Evolutionary conservation across 768 basidiomycete species (phyloP), one percentile per base, ranked within the genome.

Genomic region (Leccinum fibrillosum): DNA sequence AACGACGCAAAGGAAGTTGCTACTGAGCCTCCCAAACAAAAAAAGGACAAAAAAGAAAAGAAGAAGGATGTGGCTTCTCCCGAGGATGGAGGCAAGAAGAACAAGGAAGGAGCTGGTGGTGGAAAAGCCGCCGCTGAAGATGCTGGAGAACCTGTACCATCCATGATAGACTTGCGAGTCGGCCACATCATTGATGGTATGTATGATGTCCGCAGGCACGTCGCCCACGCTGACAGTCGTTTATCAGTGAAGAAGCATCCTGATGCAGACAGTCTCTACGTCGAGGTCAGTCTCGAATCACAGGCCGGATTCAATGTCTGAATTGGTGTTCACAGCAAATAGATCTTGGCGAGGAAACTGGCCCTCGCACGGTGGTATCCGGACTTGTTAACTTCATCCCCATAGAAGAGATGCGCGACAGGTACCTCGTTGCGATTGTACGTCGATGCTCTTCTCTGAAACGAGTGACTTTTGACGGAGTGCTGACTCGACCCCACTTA

Each of bases 381-480:
- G 97, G 97, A 45, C 83, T 98, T 30, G 97, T 98, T 56, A 86
- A 98, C 69, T 94, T 98, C 74, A 90, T 98, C 70, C 90, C 94
- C 6, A 94, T 97, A 63, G 97, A 98, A 64, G 77, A 94, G 64
- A 96, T 98, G 89, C 81, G 82, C 42, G 88, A 90, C 67, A 88
- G 85, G 67, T 85, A 86, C 64, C 82, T 95, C 25, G 83, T 95
- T 55, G 89, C 88, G 42, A 89, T 97, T 49, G 93, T 94, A 72
- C 32, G 85, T 72, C 34, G 35, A 51, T 2, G 23, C 2, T 50
- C 2, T 32, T 15, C 11, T 28, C 3, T 17, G 28, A 34, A 26
- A 21, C 9, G 25, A 8, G 15, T 44, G 13, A 12, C n/a, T 15
- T 25, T 34, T 30, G 6, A 35, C 13, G 13, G 49, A 35, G n/a